Evolutionary conservation across 306 rosid species (phyloP).

Genomic region (Senna siamea): DNA sequence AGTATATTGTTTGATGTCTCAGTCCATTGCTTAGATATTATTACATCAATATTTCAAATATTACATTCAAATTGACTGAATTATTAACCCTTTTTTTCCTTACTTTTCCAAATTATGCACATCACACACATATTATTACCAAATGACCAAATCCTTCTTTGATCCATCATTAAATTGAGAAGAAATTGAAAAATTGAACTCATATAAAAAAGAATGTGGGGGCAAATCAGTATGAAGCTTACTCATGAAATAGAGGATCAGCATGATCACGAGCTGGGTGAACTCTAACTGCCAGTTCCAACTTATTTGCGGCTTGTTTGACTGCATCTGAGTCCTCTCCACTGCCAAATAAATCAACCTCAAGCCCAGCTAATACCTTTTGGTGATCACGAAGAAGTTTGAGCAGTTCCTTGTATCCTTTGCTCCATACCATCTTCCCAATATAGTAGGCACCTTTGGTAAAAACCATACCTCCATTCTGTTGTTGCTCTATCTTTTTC

Average conservation of each 20-base stretch:
- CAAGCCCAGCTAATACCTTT: slow-evolving; percentile 68
- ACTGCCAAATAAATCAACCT: slow-evolving; percentile 88
- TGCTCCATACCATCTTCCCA: slow-evolving; percentile 97
- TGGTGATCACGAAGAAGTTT: slow-evolving; percentile 68
- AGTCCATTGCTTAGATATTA: not conserved
- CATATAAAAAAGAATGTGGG: not conserved
- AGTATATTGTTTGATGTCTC: not conserved
- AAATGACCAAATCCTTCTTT: slow-evolving; percentile 16
- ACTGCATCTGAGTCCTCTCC: slow-evolving; percentile 90
- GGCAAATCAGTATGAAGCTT: slow-evolving; percentile 41
- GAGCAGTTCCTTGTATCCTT: slow-evolving; percentile 93
- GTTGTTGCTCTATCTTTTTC: slow-evolving; percentile 71
- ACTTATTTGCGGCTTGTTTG: slow-evolving; percentile 63
- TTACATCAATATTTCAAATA: slow-evolving; percentile 14
- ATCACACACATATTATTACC: slow-evolving; percentile 1
- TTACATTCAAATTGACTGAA: slow-evolving; percentile 27
- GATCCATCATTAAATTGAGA: slow-evolving; percentile 8
- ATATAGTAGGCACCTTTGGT: slow-evolving; percentile 87
- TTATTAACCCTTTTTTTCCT: slow-evolving; percentile 5
- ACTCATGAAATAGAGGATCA: slow-evolving; percentile 85
- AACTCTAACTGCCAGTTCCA: slow-evolving; percentile 68
- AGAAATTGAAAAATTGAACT: slow-evolving; percentile 17
- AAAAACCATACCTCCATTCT: slow-evolving; percentile 62
- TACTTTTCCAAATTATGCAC: slow-evolving; percentile 25
- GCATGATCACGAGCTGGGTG: slow-evolving; percentile 90